These are phyloP conservation scores for Sugiyamaella chiloensis DNA, from an alignment of 805 yeast genomes.

Conservation along the genomic window DNA sequence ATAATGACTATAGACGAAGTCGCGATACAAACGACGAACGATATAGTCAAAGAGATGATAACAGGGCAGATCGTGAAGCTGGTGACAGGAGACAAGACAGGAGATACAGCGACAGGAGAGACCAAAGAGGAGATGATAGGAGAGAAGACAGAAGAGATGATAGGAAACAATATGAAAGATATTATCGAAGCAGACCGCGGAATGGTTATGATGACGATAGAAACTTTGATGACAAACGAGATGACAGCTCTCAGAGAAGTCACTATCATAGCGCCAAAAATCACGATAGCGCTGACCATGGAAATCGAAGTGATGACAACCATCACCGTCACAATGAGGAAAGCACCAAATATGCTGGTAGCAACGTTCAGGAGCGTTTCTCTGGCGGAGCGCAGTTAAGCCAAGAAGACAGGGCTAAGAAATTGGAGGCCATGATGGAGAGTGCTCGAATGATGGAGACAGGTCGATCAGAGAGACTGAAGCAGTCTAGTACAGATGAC, in stretches of 20 bases:
- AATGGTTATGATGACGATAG: neutral
- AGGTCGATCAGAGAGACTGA: slow-evolving; percentile 15
- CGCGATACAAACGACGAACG: no score
- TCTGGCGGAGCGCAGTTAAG: no score
- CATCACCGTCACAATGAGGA: slow-evolving; percentile 1
- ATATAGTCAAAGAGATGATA: no score
- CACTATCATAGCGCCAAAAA: neutral
- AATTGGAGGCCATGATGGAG: slow-evolving; percentile 22
- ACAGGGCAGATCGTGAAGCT: slow-evolving; percentile 3
- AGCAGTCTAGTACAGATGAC: slow-evolving; percentile 11
- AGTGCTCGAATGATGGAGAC: slow-evolving; percentile 19
- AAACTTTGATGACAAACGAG: no score
- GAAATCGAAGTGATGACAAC: no score
- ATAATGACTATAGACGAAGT: no score
- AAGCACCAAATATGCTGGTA: no score
- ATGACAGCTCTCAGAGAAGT: no score
- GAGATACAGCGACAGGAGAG: slow-evolving; percentile 13
- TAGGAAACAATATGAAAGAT: neutral
- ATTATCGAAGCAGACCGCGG: neutral
- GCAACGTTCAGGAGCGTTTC: neutral
- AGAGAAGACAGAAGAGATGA: no score
- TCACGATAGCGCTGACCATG: no score
- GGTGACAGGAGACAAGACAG: neutral
- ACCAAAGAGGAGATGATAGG: no score
- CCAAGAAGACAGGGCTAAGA: no score